phyloP scores from a whole-genome alignment of 306 rosid species.

The Morella rubra region DNA sequence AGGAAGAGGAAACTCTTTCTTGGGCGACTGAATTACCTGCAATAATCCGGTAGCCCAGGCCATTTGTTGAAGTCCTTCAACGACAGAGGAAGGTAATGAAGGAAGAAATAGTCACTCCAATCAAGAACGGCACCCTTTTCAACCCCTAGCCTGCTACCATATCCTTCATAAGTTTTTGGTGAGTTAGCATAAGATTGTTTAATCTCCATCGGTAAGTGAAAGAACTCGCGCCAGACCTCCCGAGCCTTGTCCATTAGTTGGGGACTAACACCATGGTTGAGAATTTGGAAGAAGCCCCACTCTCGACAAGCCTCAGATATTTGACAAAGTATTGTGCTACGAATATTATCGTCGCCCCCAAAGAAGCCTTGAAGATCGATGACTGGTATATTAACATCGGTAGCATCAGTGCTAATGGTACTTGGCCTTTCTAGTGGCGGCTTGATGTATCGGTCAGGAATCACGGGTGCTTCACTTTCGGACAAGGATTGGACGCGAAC shows the following conservation, averaged over 20 bases:
- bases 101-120: constrained; percentile 61
- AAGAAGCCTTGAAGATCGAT: constrained; percentile 38
- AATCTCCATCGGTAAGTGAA: constrained; percentile 43
- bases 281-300: constrained; percentile 56
- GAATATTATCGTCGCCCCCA: not conserved
- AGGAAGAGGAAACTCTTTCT: not conserved
- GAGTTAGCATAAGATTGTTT: constrained; percentile 50
- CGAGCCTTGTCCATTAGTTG: constrained; percentile 34
- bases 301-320: constrained; percentile 48
- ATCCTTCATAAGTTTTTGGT: constrained; percentile 59
- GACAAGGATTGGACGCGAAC: constrained; percentile 81
- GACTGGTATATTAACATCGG: constrained; percentile 31
- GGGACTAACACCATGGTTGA: constrained; percentile 47
- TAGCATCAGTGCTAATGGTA: not conserved
- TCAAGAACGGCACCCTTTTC: constrained; percentile 60
- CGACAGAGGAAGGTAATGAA: constrained; percentile 45
- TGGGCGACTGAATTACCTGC: constrained; percentile 26
- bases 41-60: constrained; percentile 34
- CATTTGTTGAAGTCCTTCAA: constrained; percentile 49
- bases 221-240: constrained; percentile 44
- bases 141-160: constrained; percentile 56
- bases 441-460: constrained; percentile 74
- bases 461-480: constrained; percentile 34
- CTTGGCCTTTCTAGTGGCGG: constrained; percentile 54
- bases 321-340: constrained; percentile 13